These are phyloP conservation scores for Suillus occidentalis DNA, from an alignment of 768 basidiomycete species.

Conservation along the genomic window DNA sequence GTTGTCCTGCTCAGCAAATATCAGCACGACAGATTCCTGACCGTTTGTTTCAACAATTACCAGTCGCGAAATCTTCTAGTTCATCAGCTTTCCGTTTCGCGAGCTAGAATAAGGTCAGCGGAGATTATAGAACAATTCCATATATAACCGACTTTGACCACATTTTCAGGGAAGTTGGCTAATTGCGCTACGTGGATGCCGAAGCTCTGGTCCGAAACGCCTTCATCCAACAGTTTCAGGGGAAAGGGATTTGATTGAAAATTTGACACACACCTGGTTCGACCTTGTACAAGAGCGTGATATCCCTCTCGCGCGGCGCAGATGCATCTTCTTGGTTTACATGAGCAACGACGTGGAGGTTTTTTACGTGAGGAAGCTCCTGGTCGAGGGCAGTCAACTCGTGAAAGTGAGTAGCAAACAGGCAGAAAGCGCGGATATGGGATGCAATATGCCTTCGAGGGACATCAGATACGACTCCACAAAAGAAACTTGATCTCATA, in stretches of 20 bases:
- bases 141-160: slow-evolving; percentile 65
- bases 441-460: slow-evolving; percentile 82
- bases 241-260: neutral
- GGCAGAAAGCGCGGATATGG: slow-evolving; percentile 87
- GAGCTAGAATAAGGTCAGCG: slow-evolving; percentile 45
- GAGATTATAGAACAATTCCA: neutral
- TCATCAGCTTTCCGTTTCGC: slow-evolving; percentile 93
- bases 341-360: slow-evolving; percentile 94
- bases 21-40: slow-evolving; percentile 3
- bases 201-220: slow-evolving; percentile 95
- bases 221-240: slow-evolving; percentile 36
- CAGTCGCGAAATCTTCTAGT: slow-evolving; percentile 77
- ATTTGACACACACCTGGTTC: slow-evolving; percentile 61
- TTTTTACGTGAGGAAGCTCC: slow-evolving; percentile 84
- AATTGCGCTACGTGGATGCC: slow-evolving; percentile 97
- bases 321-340: slow-evolving; percentile 54
- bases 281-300: slow-evolving; percentile 75
- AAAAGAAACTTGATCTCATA: slow-evolving; percentile 34
- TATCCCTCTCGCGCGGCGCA: slow-evolving; percentile 60
- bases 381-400: slow-evolving; percentile 92
- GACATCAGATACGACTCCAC: neutral
- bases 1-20: slow-evolving; percentile 19
- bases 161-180: slow-evolving; percentile 96
- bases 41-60: slow-evolving; percentile 25
- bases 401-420: slow-evolving; percentile 98